Evolutionary conservation across 768 basidiomycete species (phyloP).

Genomic region (Russula compacta): DNA sequence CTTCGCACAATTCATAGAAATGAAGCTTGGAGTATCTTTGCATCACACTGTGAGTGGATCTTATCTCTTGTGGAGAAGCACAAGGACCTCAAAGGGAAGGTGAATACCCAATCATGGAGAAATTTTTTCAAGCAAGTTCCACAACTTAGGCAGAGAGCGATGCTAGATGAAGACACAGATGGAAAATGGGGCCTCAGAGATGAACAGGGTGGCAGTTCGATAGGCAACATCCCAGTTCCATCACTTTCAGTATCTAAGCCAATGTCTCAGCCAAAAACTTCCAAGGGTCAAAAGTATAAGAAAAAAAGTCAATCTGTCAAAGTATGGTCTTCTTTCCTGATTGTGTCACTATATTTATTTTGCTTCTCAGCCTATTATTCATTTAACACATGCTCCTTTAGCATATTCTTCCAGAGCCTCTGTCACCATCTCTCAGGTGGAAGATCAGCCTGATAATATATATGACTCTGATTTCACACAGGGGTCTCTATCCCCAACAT

Average conservation of each 20-base stretch:
- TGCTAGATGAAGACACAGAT: not conserved
- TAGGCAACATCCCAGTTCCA: not conserved
- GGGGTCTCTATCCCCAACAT: constrained; percentile 36
- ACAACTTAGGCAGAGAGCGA: not conserved
- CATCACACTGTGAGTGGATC: constrained; percentile 51
- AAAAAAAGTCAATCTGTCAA: not conserved
- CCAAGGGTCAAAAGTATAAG: not conserved
- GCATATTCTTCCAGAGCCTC: not conserved
- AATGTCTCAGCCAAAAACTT: not conserved
- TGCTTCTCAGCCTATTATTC: not conserved
- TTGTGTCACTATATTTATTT: not conserved
- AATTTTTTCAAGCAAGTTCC: constrained; percentile 28
- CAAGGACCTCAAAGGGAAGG: constrained; percentile 23
- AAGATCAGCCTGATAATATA: not conserved
- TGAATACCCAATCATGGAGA: constrained; percentile 42
- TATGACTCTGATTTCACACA: constrained; percentile 56
- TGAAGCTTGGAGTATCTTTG: constrained; percentile 20
- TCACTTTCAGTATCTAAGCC: not conserved
- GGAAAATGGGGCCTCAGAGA: not conserved
- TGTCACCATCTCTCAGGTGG: not conserved
- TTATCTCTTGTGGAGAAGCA: constrained; percentile 34
- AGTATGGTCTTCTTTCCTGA: not conserved
- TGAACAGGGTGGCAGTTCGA: not conserved
- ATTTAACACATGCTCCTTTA: not conserved
- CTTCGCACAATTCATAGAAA: too few relatives aligned